Evolutionary conservation across 768 basidiomycete species (phyloP).

Genomic region (Gymnopilus junonius): DNA sequence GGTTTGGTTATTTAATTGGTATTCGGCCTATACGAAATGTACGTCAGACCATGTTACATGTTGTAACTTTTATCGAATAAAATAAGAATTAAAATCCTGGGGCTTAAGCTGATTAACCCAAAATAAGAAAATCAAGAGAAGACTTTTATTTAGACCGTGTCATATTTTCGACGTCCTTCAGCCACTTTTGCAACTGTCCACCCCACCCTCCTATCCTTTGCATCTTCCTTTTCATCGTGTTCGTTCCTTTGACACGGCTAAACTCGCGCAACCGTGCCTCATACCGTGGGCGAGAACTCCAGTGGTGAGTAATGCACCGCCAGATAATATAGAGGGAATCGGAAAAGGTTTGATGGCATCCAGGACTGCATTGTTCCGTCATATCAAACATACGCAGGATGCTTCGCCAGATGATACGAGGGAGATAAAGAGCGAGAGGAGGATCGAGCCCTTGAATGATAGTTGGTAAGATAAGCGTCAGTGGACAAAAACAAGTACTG

Average conservation of each 20-base stretch:
- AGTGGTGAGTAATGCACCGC: background rate
- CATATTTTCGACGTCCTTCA: background rate
- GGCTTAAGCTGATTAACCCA: too few relatives aligned
- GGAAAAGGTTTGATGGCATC: background rate
- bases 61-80: too few relatives aligned
- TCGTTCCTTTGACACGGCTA: background rate
- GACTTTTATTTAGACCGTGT: background rate
- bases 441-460: background rate
- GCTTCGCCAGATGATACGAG: background rate
- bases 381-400: background rate
- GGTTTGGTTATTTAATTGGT: background rate
- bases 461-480: background rate
- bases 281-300: background rate
- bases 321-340: background rate
- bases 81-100: too few relatives aligned
- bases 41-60: too few relatives aligned
- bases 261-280: background rate
- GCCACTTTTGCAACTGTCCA: background rate
- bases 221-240: background rate
- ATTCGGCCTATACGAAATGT: background rate
- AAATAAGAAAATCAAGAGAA: background rate
- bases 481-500: background rate
- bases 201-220: background rate
- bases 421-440: background rate
- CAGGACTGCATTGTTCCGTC: background rate